Conservation (phyloP, 768 basidiomycete genomes). For the Suillus sp. region DNA sequence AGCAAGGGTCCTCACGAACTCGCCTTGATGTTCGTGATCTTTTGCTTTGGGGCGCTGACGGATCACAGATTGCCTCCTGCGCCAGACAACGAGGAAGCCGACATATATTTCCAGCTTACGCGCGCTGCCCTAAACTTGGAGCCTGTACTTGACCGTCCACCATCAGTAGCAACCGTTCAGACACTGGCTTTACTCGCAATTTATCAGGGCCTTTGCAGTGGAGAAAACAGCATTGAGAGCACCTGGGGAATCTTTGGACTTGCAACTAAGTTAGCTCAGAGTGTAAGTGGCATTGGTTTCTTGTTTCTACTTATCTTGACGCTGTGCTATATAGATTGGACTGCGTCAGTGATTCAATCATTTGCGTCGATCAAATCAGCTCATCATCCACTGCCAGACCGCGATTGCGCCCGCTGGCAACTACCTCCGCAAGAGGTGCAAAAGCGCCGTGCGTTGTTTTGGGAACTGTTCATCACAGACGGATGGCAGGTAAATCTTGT, state of each 20-base stretch:
- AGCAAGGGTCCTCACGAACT: slow-evolving; percentile 56
- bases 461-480: slow-evolving; percentile 76
- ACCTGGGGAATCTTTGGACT: slow-evolving; percentile 70
- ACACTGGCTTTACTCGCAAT: slow-evolving; percentile 68
- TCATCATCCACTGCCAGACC: slow-evolving; percentile 48
- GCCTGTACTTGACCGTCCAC: slow-evolving; percentile 69
- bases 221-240: slow-evolving; percentile 69
- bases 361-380: slow-evolving; percentile 5
- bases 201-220: slow-evolving; percentile 66
- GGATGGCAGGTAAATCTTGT: slow-evolving; percentile 62
- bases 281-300: slow-evolving; percentile 46
- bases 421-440: slow-evolving; percentile 63
- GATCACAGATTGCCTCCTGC: slow-evolving; percentile 54
- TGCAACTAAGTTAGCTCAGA: slow-evolving; percentile 67
- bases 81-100: slow-evolving; percentile 54
- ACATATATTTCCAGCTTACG: slow-evolving; percentile 59
- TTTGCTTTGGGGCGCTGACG: slow-evolving; percentile 62
- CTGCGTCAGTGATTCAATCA: slow-evolving; percentile 51
- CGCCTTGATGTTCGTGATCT: slow-evolving; percentile 61
- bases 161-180: slow-evolving; percentile 71
- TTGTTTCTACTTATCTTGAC: slow-evolving; percentile 5
- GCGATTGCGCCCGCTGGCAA: slow-evolving; percentile 73
- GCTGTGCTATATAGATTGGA: slow-evolving; percentile 49
- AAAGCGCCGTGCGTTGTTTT: slow-evolving; percentile 69
- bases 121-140: slow-evolving; percentile 67